Evolutionary conservation across 805 yeast species (phyloP).

Genomic region (Pichia pseudocactophila): DNA sequence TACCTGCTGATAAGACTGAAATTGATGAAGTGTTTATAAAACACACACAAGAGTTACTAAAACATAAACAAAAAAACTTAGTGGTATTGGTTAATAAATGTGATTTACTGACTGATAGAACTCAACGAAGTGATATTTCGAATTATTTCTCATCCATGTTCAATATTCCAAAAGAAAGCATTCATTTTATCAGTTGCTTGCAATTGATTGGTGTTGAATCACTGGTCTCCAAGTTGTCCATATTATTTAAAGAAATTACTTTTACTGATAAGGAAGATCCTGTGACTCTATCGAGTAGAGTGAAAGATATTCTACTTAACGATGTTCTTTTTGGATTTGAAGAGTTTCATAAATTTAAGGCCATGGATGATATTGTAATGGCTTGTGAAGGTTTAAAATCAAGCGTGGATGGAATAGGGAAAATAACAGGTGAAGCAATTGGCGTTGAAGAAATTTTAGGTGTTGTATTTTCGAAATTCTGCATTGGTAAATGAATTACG

Average conservation of each 20-base stretch:
- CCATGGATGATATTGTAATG: conserved; percentile 60
- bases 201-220: conserved; percentile 40
- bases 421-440: conserved; percentile 80
- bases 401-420: conserved; percentile 82
- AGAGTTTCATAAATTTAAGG: conserved; percentile 45
- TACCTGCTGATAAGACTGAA: conserved; percentile 34
- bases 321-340: conserved; percentile 72
- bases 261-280: conserved; percentile 51
- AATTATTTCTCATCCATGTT: conserved; percentile 18
- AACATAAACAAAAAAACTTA: conserved; percentile 17
- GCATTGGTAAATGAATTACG: conserved; percentile 81
- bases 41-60: conserved; percentile 28
- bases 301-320: conserved; percentile 59
- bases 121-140: conserved; percentile 13
- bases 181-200: conserved; percentile 54
- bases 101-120: conserved; percentile 33
- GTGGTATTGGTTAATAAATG: conserved; percentile 49
- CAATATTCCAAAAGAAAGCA: conserved; percentile 17
- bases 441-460: conserved; percentile 89
- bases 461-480: conserved; percentile 83
- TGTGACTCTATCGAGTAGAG: conserved; percentile 62
- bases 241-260: conserved; percentile 40
- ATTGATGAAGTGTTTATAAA: conserved; percentile 31
- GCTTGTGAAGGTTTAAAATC: conserved; percentile 69
- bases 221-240: conserved; percentile 35